Base-by-base conservation (phyloP, 306 rosid genomes). In the Vigna radiata region DNA sequence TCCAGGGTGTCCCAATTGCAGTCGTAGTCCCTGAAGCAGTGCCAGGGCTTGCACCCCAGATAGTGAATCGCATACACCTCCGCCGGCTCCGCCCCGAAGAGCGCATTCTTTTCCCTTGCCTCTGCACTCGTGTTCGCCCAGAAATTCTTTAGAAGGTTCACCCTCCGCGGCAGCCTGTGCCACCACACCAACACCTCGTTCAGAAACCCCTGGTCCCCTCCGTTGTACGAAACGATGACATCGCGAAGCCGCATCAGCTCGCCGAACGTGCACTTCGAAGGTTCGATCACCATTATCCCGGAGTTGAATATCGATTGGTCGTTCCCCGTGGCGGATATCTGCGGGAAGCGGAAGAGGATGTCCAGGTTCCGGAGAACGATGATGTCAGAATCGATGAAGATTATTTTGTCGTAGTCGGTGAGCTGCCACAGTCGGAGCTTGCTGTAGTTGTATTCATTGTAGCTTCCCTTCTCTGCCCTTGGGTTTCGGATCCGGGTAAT, bases 381-480 rank as follows among this genome's bases (percentile, higher is more conserved):
- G 82, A 90, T 89, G 83, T 92, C 97, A 46, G 97, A 83, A 66
- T 92, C 97, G 68, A 92, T 79, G 90, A 92, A 92, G 58, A 90
- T 86, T 77, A 92, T 9, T 67, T 86, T 90, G 80, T 89, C 83
- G 78, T 92, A 92, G 44, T 85, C 87, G 9, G 89, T 92, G 37
- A 92, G 92, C 68, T 88, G 97, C 97, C 97, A 92, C 4, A 92
- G 88, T 0, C 96, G 88, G 79, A 92, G 85, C 89, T 92, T 92
- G 89, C 96, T 92, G 89, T 92, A 92, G 87, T 92, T 92, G 90
- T 92, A 90, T 66, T 92, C 96, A 78, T 92, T 92, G 87, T 92
- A 92, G n/a, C 91, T 74, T 21, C 63, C 58, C 5, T 83, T 85
- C 80, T 78, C 75, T 0, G 96, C 88, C 31, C 75, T 75, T 1